Evolutionary conservation across 2,329 filamentous ascomycete species (phyloP), one percentile per base, ranked within the genome.

Genomic region (Aspergillus fructus): DNA sequence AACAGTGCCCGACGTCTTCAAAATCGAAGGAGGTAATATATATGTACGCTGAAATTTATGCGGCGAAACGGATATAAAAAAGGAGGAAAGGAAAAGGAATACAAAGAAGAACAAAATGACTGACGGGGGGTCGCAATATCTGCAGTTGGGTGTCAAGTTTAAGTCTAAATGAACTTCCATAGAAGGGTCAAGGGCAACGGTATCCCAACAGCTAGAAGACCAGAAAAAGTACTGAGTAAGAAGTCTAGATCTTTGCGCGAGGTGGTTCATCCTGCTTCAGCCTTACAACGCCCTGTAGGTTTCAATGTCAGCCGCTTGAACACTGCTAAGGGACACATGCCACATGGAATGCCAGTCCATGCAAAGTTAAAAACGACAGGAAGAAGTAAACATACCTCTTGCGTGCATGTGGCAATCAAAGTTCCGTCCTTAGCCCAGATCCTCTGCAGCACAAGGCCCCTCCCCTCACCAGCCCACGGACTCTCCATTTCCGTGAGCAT

Each of bases 391-490:
- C 73, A 64, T 68, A 79, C 78, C 72, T 82, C 79, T 68, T 82
- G 79, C 3, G 74, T 75, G 65, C 79, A 82, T 12, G 77, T 80
- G 15, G 79, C 79, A 59, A 82, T 76, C 61, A 81, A 67, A 4
- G 69, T 70, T 5, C 79, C 79, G 61, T 79, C 75, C 60, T 76
- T 74, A 15, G 74, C 75, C 79, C 78, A 82, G 53, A 81, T 79
- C 64, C 75, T 76, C 67, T 81, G 79, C 55, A 74, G 68, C 9
- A 77, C 79, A 61, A 81, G 63, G 1, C 79, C 79, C 48, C 79
- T 73, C 12, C 78, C 79, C 59, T 80, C 78, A 4, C 79, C 79
- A 12, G 79, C 77, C 79, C 79, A 82, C 8, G 79, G 79, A 52
- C 76, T 79, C 55, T 78, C 73, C 72, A 78, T 81, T 67, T 81